Evolutionary conservation across 331 rosid species (phyloP).

Genomic region (Pyrus hybrid): DNA sequence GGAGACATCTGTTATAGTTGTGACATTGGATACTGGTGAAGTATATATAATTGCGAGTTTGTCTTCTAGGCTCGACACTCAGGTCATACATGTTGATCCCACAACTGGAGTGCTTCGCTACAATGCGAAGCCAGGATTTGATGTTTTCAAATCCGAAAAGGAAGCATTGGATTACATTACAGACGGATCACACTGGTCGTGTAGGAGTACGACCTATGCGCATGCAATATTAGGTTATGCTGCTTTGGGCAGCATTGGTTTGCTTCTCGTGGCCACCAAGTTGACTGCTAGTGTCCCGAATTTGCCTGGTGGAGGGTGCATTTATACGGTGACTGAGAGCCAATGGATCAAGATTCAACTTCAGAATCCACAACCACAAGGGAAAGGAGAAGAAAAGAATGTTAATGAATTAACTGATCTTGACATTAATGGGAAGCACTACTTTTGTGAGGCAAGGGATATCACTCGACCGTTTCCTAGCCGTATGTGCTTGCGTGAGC

Average conservation of each 20-base stretch:
- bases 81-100: constrained; percentile 80
- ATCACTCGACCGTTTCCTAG: constrained; percentile 87
- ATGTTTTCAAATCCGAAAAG: constrained; percentile 62
- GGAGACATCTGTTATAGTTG: constrained; percentile 65
- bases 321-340: constrained; percentile 74
- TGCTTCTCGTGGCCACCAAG: constrained; percentile 84
- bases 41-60: constrained; percentile 60
- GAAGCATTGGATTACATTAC: constrained; percentile 66
- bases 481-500: constrained; percentile 36
- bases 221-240: constrained; percentile 86
- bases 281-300: constrained; percentile 48
- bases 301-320: constrained; percentile 86
- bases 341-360: constrained; percentile 80
- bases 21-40: constrained; percentile 76
- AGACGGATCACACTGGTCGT: constrained; percentile 49
- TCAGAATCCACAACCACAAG: constrained; percentile 60
- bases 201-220: constrained; percentile 40
- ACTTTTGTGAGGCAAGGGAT: constrained; percentile 84
- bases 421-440: constrained; percentile 89
- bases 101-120: constrained; percentile 80
- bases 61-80: constrained; percentile 56
- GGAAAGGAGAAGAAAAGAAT: constrained; percentile 90
- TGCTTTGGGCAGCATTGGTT: constrained; percentile 58
- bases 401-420: constrained; percentile 66
- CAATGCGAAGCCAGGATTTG: constrained; percentile 45